phyloP scores from a whole-genome alignment of 495 filamentous ascomycete species.

The Penicillium riverlandense region DNA sequence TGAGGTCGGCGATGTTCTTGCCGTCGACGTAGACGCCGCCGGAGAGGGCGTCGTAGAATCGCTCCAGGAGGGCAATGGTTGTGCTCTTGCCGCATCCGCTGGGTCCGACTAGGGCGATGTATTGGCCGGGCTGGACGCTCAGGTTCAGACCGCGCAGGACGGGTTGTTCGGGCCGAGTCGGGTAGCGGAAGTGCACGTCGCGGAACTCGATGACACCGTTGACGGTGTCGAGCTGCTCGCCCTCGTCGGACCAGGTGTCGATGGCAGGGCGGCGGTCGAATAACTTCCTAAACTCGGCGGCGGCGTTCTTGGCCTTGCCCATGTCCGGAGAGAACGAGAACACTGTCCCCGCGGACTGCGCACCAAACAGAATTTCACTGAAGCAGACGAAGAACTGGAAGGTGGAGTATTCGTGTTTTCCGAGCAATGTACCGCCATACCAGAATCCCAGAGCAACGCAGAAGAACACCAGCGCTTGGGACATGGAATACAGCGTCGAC shows the following conservation, averaged over 20 bases:
- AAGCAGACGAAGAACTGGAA: conserved; percentile 86
- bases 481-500: conserved; percentile 67
- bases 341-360: conserved; percentile 78
- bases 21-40: conserved; percentile 69
- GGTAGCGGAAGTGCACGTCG: conserved; percentile 77
- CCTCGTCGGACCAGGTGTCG: conserved; percentile 75
- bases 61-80: conserved; percentile 70
- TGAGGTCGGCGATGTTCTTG: conserved; percentile 64
- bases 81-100: conserved; percentile 83
- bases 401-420: conserved; percentile 58
- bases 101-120: conserved; percentile 73
- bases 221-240: conserved; percentile 49
- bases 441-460: conserved; percentile 88
- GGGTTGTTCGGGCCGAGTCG: conserved; percentile 70
- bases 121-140: conserved; percentile 65
- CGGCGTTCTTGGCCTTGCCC: conserved; percentile 81
- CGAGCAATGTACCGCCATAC: conserved; percentile 80
- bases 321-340: conserved; percentile 84
- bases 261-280: conserved; percentile 73
- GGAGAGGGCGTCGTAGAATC: conserved; percentile 76
- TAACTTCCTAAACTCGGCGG: conserved; percentile 65
- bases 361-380: conserved; percentile 69
- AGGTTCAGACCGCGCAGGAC: conserved; percentile 70
- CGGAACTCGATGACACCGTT: conserved; percentile 70
- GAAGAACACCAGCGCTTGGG: conserved; percentile 74